phyloP scores from a whole-genome alignment of 176 grass and related monocot species.

The Cocos nucifera region DNA sequence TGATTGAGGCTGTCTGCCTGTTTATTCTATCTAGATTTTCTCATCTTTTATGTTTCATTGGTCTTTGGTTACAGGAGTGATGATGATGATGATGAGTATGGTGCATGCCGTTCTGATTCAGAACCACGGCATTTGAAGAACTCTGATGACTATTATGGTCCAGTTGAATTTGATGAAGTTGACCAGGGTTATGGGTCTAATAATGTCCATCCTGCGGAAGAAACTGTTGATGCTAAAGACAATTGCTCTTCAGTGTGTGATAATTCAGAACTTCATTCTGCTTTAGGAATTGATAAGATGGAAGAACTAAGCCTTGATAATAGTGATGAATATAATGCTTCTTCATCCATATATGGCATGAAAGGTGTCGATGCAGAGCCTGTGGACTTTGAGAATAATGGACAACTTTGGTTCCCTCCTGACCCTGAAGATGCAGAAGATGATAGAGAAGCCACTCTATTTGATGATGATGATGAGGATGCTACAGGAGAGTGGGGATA shows the following conservation, averaged over 20 bases:
- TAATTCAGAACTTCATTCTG: conserved; percentile 15
- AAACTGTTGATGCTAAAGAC: conserved; percentile 33
- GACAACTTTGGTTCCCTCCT: conserved; percentile 65
- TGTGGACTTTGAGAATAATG: conserved; percentile 86
- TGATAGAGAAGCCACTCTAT: conserved; percentile 45
- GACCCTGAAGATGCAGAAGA: conserved; percentile 93
- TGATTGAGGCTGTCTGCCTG: no score
- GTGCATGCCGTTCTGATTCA: conserved; percentile 42
- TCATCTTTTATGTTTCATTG: not conserved
- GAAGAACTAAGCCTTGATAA: conserved; percentile 44
- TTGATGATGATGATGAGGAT: conserved; percentile 75
- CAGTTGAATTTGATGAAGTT: conserved; percentile 40
- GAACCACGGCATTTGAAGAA: conserved; percentile 38
- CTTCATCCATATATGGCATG: conserved; percentile 72
- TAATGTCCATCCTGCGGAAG: conserved; percentile 32
- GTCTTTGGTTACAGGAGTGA: conserved; percentile 59
- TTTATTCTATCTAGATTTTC: no score
- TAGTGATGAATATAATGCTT: conserved; percentile 53
- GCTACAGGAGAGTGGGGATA: conserved; percentile 80
- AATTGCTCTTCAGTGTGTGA: conserved; percentile 39
- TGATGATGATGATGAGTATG: conserved; percentile 81
- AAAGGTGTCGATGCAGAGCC: conserved; percentile 60
- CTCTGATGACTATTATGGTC: conserved; percentile 55
- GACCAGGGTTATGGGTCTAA: conserved; percentile 19
- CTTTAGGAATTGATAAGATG: conserved; percentile 40